Evolutionary conservation across 2,329 filamentous ascomycete genomes (phyloP), one percentile per base, ranked within the genome.

Genomic region (Alternaria novae-zelandiae): DNA sequence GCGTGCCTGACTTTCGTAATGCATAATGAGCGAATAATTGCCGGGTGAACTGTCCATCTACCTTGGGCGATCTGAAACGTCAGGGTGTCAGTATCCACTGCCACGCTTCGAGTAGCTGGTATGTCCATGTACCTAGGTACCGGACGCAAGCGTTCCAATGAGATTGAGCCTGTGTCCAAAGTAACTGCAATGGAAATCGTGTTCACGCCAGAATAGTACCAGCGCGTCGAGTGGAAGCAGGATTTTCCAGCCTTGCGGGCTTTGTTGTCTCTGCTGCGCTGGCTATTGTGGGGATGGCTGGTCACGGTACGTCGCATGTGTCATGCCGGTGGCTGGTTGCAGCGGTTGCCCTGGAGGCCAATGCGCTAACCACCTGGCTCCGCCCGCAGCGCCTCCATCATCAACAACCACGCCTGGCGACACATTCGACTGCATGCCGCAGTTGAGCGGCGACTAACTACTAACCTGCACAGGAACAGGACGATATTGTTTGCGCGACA

Each of bases 401-500:
- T 66, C 67, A 72, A 71, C 72, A 72, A 74, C 69, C 66, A 64
- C 70, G 59, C 57, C 57, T 56, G 66, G 65, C 70, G 70, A 68
- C 60, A 66, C 73, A 68, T 63, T 59, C 68, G 70, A 67, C 67
- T 68, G 59, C 68, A 69, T 58, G 70, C 70, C 66, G 63, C 67
- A 62, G 59, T 61, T 57, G 53, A 63, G 65, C 65, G 68, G 68
- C 54, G 70, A 74, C 70, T 74, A 70, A 77, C 73, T 63, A 77
- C 76, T 78, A 78, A 78, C 70, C 59, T 25, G 46, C 65, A 70
- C 73, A 79, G 76, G 69, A 57, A 75, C 74, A 75, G 70, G 68
- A 43, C 45, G 45, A 57, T 41, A 67, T 56, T 59, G 50, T 30
- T 45, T 54, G 59, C 53, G 62, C 67, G 63, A 59, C 49, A 51